Evolutionary conservation across 1,139 yeast species (phyloP), one percentile per base, ranked within the genome.

Genomic region (Nakaseomyces kungkrabaensis): DNA sequence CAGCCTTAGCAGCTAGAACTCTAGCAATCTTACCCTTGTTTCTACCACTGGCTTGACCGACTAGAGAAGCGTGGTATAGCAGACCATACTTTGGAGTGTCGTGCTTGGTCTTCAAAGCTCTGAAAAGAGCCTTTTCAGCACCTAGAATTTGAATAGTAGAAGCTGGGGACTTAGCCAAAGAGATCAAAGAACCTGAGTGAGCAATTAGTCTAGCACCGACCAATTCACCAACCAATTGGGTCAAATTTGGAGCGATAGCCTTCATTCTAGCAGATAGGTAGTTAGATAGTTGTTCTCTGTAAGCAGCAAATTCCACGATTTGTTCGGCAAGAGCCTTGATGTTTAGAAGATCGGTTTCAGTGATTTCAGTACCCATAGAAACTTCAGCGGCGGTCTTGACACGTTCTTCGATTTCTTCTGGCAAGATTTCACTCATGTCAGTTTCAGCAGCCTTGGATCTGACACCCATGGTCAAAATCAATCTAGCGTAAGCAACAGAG

Each of bases 11-110:
- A 62, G 99, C 99, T 61, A 92, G 79, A 62, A 92, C 96, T 76
- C 99, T 85, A 51, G 99, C 97, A 68, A 92, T 88, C 76, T 90
- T 89, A 73, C 98, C 99, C 79, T 92, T 94, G 76, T 94, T 92
- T 73, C 87, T 88, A 67, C 96, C 95, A 51, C 95, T 79, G 53
- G 99, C 98, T 74, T 87, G 95, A 61, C 98, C 98, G 64, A 94
- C 94, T 63, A 92, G 79, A 43, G 97, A 89, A 48, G 98, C 95
- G 69, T 94, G 98, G 77, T 92, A 92, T 60, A 92, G 79, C 66
- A 92, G 78, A 73, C 99, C 98, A 69, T 92, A 92, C 73, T 94
- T 92, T 67, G 99, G 99, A 59, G 99, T 94, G 71, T 92, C 95
- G 67, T 90, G 96, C 75, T 92, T 92, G 54, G 99, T 94, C 77